These are phyloP conservation scores for Saccharomyces jurei DNA, from an alignment of 805 yeast genomes.

Conservation along the genomic window DNA sequence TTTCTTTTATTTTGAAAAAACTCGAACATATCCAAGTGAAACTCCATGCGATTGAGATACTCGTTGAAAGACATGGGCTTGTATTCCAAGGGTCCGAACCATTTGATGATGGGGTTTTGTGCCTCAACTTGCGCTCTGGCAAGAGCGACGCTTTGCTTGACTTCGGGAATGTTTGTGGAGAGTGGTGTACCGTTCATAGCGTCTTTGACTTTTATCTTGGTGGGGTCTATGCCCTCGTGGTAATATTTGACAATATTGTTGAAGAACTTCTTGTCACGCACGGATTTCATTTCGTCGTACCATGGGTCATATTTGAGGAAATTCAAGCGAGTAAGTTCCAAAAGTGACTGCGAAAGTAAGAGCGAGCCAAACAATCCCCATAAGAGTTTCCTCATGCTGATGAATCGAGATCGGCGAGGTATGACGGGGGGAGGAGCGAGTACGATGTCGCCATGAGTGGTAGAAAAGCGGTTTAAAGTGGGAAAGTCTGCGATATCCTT, in stretches of 20 bases:
- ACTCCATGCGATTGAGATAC: constrained; percentile 29
- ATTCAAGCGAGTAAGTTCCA: constrained; percentile 46
- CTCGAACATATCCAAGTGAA: constrained; percentile 24
- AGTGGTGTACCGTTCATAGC: constrained; percentile 23
- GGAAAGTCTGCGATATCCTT: constrained; percentile 30
- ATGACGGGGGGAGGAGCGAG: constrained; percentile 4
- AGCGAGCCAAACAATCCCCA: constrained; percentile 38
- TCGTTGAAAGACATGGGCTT: constrained; percentile 43
- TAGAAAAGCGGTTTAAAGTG: constrained; percentile 28
- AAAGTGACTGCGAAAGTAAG: constrained; percentile 44
- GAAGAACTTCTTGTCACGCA: constrained; percentile 37
- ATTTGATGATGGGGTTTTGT: constrained; percentile 39
- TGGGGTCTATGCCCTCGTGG: constrained; percentile 31
- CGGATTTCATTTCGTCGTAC: constrained; percentile 56
- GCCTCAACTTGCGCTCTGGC: constrained; percentile 41
- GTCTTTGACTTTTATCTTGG: constrained; percentile 28
- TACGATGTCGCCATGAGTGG: constrained; percentile 20
- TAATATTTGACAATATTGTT: constrained; percentile 29
- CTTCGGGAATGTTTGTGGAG: constrained; percentile 26
- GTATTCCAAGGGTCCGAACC: constrained; percentile 61
- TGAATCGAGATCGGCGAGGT: background rate
- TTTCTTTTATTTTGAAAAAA: constrained; percentile 18
- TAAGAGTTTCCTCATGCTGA: constrained; percentile 19
- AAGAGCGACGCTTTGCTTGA: constrained; percentile 31
- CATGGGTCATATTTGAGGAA: constrained; percentile 54